Conservation (phyloP, 2,329 filamentous ascomycete species). For the Pyrenochaeta sp. region DNA sequence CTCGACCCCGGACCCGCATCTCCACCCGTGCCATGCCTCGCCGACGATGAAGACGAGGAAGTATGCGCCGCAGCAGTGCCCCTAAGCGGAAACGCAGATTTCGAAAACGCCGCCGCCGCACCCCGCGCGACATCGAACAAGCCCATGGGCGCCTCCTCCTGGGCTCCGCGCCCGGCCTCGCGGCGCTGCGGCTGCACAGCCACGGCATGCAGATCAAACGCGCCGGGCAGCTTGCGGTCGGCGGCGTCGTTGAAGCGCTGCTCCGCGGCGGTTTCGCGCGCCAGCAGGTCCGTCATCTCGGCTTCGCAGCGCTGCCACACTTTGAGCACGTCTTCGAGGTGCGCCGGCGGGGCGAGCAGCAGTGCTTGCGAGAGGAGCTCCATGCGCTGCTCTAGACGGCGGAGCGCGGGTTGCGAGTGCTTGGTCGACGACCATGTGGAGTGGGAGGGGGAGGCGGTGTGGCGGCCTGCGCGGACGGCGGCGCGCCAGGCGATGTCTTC, state of each 20-base stretch:
- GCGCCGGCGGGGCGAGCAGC: conserved; percentile 72
- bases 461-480: conserved; percentile 78
- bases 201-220: conserved; percentile 49
- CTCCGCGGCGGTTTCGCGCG: conserved; percentile 72
- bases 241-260: conserved; percentile 73
- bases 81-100: conserved; percentile 56
- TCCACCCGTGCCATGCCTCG: too few species aligned
- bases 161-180: conserved; percentile 51
- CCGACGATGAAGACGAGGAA: too few species aligned
- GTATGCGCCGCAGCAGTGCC: conserved; percentile 21
- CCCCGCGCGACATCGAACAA: conserved; percentile 61
- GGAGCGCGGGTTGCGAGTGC: conserved; percentile 61
- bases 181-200: conserved; percentile 47
- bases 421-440: conserved; percentile 49
- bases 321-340: conserved; percentile 77
- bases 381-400: conserved; percentile 80
- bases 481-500: conserved; percentile 82
- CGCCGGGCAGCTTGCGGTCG: conserved; percentile 62
- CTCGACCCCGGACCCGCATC: too few species aligned
- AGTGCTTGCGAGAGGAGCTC: conserved; percentile 80
- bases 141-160: conserved; percentile 60
- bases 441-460: conserved; percentile 55
- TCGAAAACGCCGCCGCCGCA: conserved; percentile 57
- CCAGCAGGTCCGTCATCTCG: conserved; percentile 72
- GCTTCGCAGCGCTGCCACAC: conserved; percentile 80